Evolutionary conservation across 306 rosid genomes (phyloP), one percentile per base, ranked within the genome.

Genomic region (Prunus mume): DNA sequence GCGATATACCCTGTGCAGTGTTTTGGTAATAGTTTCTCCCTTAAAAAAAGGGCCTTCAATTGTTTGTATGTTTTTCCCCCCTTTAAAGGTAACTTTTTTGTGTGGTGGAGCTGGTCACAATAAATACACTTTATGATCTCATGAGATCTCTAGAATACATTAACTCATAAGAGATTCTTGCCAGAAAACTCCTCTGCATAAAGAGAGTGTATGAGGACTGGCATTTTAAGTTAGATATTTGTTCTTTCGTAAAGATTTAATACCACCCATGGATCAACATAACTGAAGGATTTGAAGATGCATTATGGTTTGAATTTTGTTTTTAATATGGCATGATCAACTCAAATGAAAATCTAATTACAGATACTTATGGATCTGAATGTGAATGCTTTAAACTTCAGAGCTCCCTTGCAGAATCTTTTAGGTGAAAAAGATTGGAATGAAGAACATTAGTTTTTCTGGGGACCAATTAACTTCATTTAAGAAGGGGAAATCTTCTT

Each of bases 1-100:
- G 28, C 54, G 47, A 85, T 82, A 22, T 95, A 65, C 89, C 87
- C 19, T 83, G 75, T 69, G 91, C 87, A 6, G 91, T 87, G 66
- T 87, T 87, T 79, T 43, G 87, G 91, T 87, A 80, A 79, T 18
- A 46, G 22, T 47, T 55, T 75, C 65, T 63, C 64, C 51, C 14
- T 52, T 27, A 28, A 20, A 57, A 64, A 25, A 43, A 12, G 30
- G n/a, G 11, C 3, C 25, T 24, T 66, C 54, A 6, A 0, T 56
- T 56, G 25, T 68, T 28, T 71, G 5, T 7, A 74, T n/a, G 0
- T 20, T 49, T 66, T 6, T 6, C 2, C 52, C 22, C 7, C 24
- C 41, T 34, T 60, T 19, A 57, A 43, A 61, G 41, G 9, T 2
- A 46, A 34, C 7, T 73, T 5, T 9, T 14, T 47, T 73, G 9